Base-by-base conservation (phyloP, 2,329 filamentous ascomycete genomes). In the Zymoseptoria brevis region DNA sequence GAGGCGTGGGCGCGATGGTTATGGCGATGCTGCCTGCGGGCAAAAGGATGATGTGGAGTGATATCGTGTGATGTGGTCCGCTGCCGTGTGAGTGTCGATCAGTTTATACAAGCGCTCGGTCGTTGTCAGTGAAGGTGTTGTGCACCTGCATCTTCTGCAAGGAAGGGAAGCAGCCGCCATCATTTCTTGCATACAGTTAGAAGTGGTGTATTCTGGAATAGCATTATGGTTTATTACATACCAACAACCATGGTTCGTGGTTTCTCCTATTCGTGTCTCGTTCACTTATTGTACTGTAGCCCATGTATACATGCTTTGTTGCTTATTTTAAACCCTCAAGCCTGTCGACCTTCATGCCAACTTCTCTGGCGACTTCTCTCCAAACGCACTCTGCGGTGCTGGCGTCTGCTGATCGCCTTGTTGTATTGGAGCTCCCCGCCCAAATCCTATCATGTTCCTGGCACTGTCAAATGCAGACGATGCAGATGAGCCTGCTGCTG, bases 401-500 rank as follows among this genome's bases (percentile, higher is more conserved):
- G 35, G 35, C 13, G 13, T 11, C 13, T 45, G 35, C 6, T 45
- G 35, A 4, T n/a, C 16, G 13, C 35, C 35, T 45, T 45, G 35
- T 45, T 45, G 35, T n/a, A n/a, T n/a, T n/a, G 35, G 35, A 16
- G 35, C 35, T n/a, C 13, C 35, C 5, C 11, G 35, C 13, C 35
- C 35, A 45, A 45, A 45, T 16, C 35, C 35, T n/a, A 45, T 45
- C 35, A 45, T 45, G 13, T 45, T 45, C 35, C 35, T 61, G 13
- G 64, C 64, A 53, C 64, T 64, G 50, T 63, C 60, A 52, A 62
- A 62, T 3, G 68, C 67, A 6, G 52, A 58, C 8, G 63, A 60
- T 11, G 69, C 68, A 52, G 58, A 62, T 1, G 64, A 65, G 9
- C 72, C 71, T 21, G 69, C 67, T 41, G 60, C 60, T 4, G 62